These are phyloP conservation scores for Yarrowia sp. DNA, from an alignment of 805 yeast genomes.

Conservation along the genomic window DNA sequence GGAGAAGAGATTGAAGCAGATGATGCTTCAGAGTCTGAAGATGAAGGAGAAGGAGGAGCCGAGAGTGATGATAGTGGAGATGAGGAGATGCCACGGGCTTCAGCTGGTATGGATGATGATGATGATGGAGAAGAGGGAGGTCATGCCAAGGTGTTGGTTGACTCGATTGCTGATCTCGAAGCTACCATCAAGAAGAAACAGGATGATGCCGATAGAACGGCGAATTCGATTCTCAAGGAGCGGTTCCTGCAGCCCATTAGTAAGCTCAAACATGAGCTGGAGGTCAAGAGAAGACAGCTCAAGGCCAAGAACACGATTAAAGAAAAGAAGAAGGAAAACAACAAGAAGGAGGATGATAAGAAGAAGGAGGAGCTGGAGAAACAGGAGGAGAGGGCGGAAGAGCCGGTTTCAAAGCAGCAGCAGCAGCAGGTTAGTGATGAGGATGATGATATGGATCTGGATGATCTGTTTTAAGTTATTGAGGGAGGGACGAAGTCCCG, in stretches of 20 bases:
- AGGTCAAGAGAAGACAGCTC: conserved; percentile 70
- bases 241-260: conserved; percentile 79
- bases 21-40: conserved; percentile 52
- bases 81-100: conserved; percentile 43
- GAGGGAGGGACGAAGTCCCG: not conserved
- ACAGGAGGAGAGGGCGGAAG: conserved; percentile 39
- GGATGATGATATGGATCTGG: conserved; percentile 42
- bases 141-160: conserved; percentile 72
- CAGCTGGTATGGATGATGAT: conserved; percentile 43
- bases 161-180: conserved; percentile 82
- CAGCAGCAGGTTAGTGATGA: conserved; percentile 36
- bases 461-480: conserved; percentile 28
- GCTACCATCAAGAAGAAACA: conserved; percentile 72
- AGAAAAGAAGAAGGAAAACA: conserved; percentile 38
- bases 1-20: conserved; percentile 51
- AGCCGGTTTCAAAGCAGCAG: conserved; percentile 31
- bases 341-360: conserved; percentile 38
- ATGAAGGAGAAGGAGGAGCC: conserved; percentile 55
- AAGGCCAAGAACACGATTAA: conserved; percentile 35
- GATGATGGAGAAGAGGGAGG: conserved; percentile 55
- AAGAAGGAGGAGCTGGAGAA: conserved; percentile 38
- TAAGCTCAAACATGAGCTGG: conserved; percentile 77
- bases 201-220: conserved; percentile 66
- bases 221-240: conserved; percentile 80
- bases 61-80: conserved; percentile 52